Base-by-base conservation (phyloP, 2,329 filamentous ascomycete species). In the Fusarium anthophilum region DNA sequence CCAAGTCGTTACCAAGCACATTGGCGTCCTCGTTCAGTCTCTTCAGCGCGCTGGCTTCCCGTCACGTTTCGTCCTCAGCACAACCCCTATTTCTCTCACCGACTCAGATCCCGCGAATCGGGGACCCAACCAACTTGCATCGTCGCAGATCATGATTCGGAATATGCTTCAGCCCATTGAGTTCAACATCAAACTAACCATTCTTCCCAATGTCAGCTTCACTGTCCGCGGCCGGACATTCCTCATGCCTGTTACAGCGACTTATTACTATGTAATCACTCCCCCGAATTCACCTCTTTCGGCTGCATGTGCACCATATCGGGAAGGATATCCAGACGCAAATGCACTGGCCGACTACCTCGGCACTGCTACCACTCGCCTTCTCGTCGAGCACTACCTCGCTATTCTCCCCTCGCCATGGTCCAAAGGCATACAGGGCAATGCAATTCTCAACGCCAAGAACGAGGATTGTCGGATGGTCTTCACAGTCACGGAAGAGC, bases 1-100 rank as follows among this genome's bases (percentile, higher is more conserved):
- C 41, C 76, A 79, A 30, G 75, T 81, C 15, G 83, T 85, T 56
- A 82, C 82, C 4, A 67, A 75, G 5, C 85, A 86, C 76, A 77
- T 89, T 12, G 83, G 86, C 15, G 80, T 81, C 18, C 77, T 90
- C 20, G 81, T 84, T 11, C 76, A 77, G 28, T 80, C 84, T 8
- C 82, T 91, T 32, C 84, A 83, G n/a, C 79, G 79, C 26, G 86
- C 87, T 17, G 87, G 88, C 26, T 73, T 88, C 41, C 68, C 83
- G 10, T 81, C 87, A 13, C 80, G 82, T 10, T 86, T 87, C 69
- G 82, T 78, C 38, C 82, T 88, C 14, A 79, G 78, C 39, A 85
- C 86, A 22, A 77, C 83, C 5, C 81, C 82, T 22, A 72, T 77
- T 24, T 78, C 80, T 9, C 69, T 77, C 28, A 63, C 69, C n/a